Evolutionary conservation across 495 filamentous ascomycete genomes (phyloP).

Genomic region (Hypomontagnella monticulosa): DNA sequence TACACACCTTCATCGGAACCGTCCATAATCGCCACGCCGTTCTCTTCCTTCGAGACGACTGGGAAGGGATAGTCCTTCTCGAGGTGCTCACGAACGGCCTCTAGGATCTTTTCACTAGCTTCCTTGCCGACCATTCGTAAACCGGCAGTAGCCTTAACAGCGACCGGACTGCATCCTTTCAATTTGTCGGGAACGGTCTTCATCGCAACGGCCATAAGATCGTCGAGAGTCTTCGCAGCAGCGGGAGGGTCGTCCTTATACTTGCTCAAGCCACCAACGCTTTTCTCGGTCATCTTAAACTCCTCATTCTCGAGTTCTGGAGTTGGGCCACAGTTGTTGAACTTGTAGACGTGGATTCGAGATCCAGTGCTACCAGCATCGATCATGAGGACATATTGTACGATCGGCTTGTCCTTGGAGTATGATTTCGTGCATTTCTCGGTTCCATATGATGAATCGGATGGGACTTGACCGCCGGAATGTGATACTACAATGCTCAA

Average conservation of each 20-base stretch:
- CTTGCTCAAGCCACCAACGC: slow-evolving; percentile 83
- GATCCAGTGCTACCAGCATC: slow-evolving; percentile 98
- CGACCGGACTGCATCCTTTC: slow-evolving; percentile 86
- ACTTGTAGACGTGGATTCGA: slow-evolving; percentile 96
- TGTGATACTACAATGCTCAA: slow-evolving; percentile 31
- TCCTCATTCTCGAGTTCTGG: slow-evolving; percentile 94
- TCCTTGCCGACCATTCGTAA: slow-evolving; percentile 85
- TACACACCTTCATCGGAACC: slow-evolving; percentile 97
- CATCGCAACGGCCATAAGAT: slow-evolving; percentile 85
- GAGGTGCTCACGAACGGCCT: slow-evolving; percentile 83
- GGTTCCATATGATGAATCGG: slow-evolving; percentile 68
- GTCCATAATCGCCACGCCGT: slow-evolving; percentile 95
- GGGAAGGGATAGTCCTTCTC: slow-evolving; percentile 94
- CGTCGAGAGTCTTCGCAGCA: slow-evolving; percentile 88
- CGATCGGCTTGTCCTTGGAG: slow-evolving; percentile 86
- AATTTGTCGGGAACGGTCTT: slow-evolving; percentile 84
- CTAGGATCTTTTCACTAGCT: slow-evolving; percentile 81
- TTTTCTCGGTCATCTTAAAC: slow-evolving; percentile 89
- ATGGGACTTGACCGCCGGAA: slow-evolving; percentile 60
- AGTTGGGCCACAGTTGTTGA: slow-evolving; percentile 96
- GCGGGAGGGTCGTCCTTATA: slow-evolving; percentile 85
- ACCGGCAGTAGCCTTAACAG: slow-evolving; percentile 96
- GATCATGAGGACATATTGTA: slow-evolving; percentile 98
- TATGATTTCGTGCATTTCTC: slow-evolving; percentile 81
- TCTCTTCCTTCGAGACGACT: slow-evolving; percentile 82